Base-by-base conservation (phyloP, 495 filamentous ascomycete genomes). In the Podospora tetraspora region DNA sequence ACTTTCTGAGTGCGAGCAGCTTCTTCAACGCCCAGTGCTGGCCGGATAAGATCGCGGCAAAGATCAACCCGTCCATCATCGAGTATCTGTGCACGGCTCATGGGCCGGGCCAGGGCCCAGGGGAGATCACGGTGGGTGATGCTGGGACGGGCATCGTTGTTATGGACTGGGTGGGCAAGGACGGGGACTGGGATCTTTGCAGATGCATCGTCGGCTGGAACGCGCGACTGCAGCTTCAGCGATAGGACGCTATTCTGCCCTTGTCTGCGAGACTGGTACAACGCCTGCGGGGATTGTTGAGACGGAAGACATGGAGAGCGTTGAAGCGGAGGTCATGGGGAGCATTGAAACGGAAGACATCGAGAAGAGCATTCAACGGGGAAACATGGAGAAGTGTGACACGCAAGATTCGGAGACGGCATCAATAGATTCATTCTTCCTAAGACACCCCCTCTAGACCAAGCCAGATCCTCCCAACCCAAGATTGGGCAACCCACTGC, bases 101-200 rank as follows among this genome's bases (percentile, higher is more conserved):
- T 72, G 84, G 76, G 23, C 71, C 74, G 3, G 79, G 79, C 72
- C 78, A 79, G 79, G 76, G 83, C 73, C 68, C 77, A 21, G 71
- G 81, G 68, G 66, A 78, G 70, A 61, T 83, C 29, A 76, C 73
- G 25, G 73, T 84, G 22, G 90, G 92, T 12, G 92, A 96, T 76
- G 93, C 90, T 60, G 85, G 86, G 12, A 97, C 94, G n/a, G 95
- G 96, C 24, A 88, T 98, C 65, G 88, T 98, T 27, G 91, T 98
- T 30, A 93, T 89, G 61, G 95, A 99, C 77, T 97, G 91, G 92
- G 94, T 97, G 69, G 95, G 95, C 0, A 79, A 88, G 61, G 83
- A 90, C 69, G 95, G 92, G 0, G 92, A 99, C 79, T 99, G 96
- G 96, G 94, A 97, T 79, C 81, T 98, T 21, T 89, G 96, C 57